A percentile compares a stretch with the other conserved stretches of the same genome.
Conservation (phyloP, 441 rosid species). For the Eruca vesicaria region DNA sequence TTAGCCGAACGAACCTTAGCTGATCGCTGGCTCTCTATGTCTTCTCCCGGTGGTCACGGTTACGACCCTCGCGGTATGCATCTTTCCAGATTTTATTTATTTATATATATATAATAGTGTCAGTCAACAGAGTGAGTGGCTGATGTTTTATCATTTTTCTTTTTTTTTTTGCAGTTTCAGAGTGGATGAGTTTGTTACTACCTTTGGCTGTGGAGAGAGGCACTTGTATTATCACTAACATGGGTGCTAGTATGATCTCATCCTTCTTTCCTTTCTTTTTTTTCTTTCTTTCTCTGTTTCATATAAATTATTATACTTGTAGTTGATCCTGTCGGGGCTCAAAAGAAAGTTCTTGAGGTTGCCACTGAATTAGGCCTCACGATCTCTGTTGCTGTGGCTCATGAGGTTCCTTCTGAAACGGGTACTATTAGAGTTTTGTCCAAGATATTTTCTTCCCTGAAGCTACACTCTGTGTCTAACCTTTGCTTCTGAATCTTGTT, state of each 20-base stretch:
- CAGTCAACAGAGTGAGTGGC: neutral
- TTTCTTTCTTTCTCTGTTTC: neutral
- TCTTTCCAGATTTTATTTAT: too few species aligned
- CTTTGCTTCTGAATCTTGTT: conserved; percentile 9
- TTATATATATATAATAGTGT: neutral
- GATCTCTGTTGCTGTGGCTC: conserved; percentile 72
- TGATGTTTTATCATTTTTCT: neutral
- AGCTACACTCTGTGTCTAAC: neutral
- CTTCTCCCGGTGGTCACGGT: conserved; percentile 68
- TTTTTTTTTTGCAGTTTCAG: conserved; percentile 47
- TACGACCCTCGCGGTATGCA: conserved; percentile 80
- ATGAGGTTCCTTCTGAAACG: conserved; percentile 50
- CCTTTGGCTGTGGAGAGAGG: conserved; percentile 78
- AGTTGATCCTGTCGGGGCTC: conserved; percentile 71
- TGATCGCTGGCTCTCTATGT: conserved; percentile 64
- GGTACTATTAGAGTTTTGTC: conserved; percentile 35
- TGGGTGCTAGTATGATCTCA: conserved; percentile 79
- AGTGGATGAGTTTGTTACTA: conserved; percentile 78
- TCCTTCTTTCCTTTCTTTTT: neutral
- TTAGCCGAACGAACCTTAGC: conserved; percentile 94
- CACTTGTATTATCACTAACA: conserved; percentile 79
- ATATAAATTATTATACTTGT: neutral
- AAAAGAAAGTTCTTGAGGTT: conserved; percentile 56
- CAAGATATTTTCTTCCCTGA: neutral
- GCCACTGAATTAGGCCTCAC: conserved; percentile 56